Evolutionary conservation across 768 basidiomycete species (phyloP), one percentile per base, ranked within the genome.

Genomic region (Termitomyces eurrhizus): DNA sequence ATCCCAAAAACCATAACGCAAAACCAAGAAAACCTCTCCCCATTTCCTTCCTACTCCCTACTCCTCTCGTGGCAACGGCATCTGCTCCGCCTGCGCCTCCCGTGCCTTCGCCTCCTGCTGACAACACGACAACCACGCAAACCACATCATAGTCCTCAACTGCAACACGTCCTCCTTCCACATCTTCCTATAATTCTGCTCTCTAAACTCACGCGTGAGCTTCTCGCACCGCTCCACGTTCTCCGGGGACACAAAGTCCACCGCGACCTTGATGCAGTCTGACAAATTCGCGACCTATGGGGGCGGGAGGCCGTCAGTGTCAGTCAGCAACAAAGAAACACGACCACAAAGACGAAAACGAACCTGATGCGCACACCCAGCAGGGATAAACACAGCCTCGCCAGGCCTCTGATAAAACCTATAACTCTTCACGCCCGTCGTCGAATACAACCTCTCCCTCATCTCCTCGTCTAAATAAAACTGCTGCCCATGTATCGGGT

Each of bases 141-240:
- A 95, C 90, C 93, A 94, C 85, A 97, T 89, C 86, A 94, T 94
- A 59, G 88, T 91, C 60, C 89, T 81, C 62, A 97, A 79, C 75
- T 95, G 93, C 66, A 98, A 78, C 5, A 96, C 91, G 69, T 98
- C 95, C 70, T 93, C 90, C 73, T 95, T 95, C 95, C 95, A 98
- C 46, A 83, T 88, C 79, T 86, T 86, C 54, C 83, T 83, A 71
- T 89, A 86, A 69, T 96, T 96, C 75, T 95, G 92, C 69, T 88
- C 86, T 60, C 95, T 82, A 75, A 97, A 97, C 75, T 98, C 95
- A 65, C 80, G 79, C 62, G 92, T 95, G 58, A 98, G 80, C 71
- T 80, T 79, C 73, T 92, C 92, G 73, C 95, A 98, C 37, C 93
- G 84, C 52, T 76, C 78, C 42, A 98, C 87, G 70, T 96, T 97